Evolutionary conservation across 2,329 filamentous ascomycete species (phyloP).

Genomic region (Fusarium clavum): DNA sequence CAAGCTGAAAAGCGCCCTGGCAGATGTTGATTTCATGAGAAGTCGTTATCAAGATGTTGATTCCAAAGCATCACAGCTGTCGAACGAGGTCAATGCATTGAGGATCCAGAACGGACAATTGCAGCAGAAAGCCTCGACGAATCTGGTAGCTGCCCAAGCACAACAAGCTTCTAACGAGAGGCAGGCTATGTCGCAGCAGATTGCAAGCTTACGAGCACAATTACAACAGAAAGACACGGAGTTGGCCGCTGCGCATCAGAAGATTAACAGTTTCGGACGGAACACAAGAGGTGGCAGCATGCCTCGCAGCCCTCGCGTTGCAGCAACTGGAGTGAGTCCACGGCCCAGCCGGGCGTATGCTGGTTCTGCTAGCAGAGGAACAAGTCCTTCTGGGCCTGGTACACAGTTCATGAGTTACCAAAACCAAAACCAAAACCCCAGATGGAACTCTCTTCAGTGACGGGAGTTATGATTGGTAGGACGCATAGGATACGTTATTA

Average conservation of each 20-base stretch:
- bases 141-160: slow-evolving; percentile 60
- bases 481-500: neutral
- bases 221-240: slow-evolving; percentile 65
- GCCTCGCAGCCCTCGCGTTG: slow-evolving; percentile 67
- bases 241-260: slow-evolving; percentile 59
- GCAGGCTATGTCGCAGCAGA: slow-evolving; percentile 52
- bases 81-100: slow-evolving; percentile 60
- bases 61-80: slow-evolving; percentile 58
- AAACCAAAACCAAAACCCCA: slow-evolving; percentile 53
- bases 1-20: slow-evolving; percentile 55
- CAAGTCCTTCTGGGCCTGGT: slow-evolving; percentile 59
- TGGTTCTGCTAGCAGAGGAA: slow-evolving; percentile 60
- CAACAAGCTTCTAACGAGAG: slow-evolving; percentile 56
- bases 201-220: slow-evolving; percentile 56
- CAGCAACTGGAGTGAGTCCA: slow-evolving; percentile 63
- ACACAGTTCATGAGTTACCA: slow-evolving; percentile 55
- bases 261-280: slow-evolving; percentile 60
- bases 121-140: slow-evolving; percentile 56
- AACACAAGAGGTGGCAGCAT: slow-evolving; percentile 68
- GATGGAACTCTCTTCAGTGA: slow-evolving; percentile 61
- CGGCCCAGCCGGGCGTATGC: slow-evolving; percentile 50
- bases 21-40: slow-evolving; percentile 67
- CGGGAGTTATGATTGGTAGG: slow-evolving; percentile 19
- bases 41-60: slow-evolving; percentile 70
- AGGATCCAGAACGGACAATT: slow-evolving; percentile 56